Percentiles rank a stretch among this genome's conserved stretches.
Conservation (phyloP, 805 yeast species). For the Ogataea paradorogensis region DNA sequence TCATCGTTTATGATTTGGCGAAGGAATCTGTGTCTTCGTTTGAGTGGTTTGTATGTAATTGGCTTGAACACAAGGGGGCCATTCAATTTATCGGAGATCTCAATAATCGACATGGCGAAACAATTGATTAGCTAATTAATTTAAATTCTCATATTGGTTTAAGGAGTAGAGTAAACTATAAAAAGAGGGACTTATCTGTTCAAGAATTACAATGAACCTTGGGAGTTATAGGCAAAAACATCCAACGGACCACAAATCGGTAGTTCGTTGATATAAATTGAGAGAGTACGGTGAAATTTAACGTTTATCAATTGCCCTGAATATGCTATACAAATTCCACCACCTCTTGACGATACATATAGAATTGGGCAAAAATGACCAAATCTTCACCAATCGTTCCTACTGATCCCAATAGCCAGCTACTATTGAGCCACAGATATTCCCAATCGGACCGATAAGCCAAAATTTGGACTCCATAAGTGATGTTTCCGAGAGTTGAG, state of each 20-base stretch:
- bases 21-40: conserved; percentile 66
- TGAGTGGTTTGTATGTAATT: conserved; percentile 47
- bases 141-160: too few species aligned
- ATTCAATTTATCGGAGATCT: conserved; percentile 38
- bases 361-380: conserved; percentile 65
- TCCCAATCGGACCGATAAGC: conserved; percentile 59
- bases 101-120: conserved; percentile 10
- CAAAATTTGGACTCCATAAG: conserved; percentile 72
- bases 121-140: not conserved
- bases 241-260: too few species aligned
- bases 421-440: conserved; percentile 59
- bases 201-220: too few species aligned
- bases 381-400: conserved; percentile 75
- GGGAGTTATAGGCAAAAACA: too few species aligned
- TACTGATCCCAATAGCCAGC: conserved; percentile 77
- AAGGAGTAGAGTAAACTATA: too few species aligned
- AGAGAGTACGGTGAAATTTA: too few species aligned
- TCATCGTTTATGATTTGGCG: conserved; percentile 79
- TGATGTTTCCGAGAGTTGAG: conserved; percentile 70
- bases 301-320: too few species aligned
- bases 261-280: too few species aligned
- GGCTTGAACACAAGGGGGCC: conserved; percentile 57
- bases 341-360: conserved; percentile 42
- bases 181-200: too few species aligned
- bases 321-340: conserved; percentile 1